Evolutionary conservation across 345 rosid genomes (phyloP), one percentile per base, ranked within the genome.

Genomic region (Pistacia integerrima): DNA sequence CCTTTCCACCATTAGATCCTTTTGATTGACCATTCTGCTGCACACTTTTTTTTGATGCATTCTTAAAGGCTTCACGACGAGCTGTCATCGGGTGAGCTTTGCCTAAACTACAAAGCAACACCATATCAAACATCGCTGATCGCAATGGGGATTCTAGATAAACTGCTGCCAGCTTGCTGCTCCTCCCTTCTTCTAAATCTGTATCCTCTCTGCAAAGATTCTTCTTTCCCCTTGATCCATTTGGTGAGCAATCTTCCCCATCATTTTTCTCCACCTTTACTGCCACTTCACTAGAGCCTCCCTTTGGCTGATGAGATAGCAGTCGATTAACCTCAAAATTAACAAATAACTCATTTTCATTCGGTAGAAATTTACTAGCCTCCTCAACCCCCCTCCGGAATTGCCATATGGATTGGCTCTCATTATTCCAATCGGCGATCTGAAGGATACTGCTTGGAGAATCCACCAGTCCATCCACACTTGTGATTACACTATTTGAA

Each of bases 301-400:
- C 77, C 70, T 71, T 74, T 3, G 63, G 74, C 70, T 73, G 82
- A 44, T 73, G 20, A 16, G 74, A 60, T 46, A 56, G 69, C 64
- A 73, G 33, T 13, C 58, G 70, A 59, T 74, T 79, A 25, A 62
- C 74, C 75, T 84, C 83, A 20, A 83, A 75, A 72, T 84, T 78
- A 44, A 84, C 79, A 69, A 84, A 76, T 69, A 87, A 73, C 64
- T 84, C 87, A 9, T 76, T 82, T 48, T 82, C 78, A 58, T 62
- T 63, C 0, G 97, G 94, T 72, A 92, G 91, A 77, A 91, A 88
- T 69, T 84, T 92, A 60, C 74, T 87, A 56, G 89, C 95, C 86
- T 93, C 97, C 81, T 93, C 93, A 78, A 87, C 87, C 75, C 93
- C 98, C 73, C 86, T 87, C 77, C 75, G 84, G 80, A 94, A 94